Conservation (phyloP, 1,284 basidiomycete species). For the Naganishia cerealis region DNA sequence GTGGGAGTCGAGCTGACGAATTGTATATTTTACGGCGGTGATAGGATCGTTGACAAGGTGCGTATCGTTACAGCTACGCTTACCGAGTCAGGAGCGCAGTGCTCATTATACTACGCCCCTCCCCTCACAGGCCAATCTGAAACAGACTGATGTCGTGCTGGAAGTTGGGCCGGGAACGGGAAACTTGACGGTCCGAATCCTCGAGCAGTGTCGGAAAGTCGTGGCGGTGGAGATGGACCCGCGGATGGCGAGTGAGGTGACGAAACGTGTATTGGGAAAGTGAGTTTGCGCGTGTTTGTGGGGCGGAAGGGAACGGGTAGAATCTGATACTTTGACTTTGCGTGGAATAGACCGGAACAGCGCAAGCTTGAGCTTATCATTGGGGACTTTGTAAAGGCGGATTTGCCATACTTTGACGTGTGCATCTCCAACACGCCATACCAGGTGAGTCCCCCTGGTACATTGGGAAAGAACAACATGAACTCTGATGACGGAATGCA, state of each 20-base stretch:
- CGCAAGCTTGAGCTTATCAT: conserved; percentile 90
- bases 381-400: conserved; percentile 95
- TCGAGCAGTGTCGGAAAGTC: conserved; percentile 89
- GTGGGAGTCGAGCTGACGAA: not conserved
- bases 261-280: conserved; percentile 97
- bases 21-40: not conserved
- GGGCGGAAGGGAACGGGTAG: too few relatives aligned
- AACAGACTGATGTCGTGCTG: conserved; percentile 91
- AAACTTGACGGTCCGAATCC: conserved; percentile 89
- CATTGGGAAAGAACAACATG: not conserved
- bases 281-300: conserved; percentile 58
- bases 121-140: conserved; percentile 74
- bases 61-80: conserved; percentile 22
- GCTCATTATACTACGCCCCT: not conserved
- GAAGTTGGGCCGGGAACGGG: conserved; percentile 99
- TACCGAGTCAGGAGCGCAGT: not conserved
- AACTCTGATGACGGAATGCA: not conserved
- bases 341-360: conserved; percentile 74
- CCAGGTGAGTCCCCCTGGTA: conserved; percentile 59
- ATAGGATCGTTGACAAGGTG: conserved; percentile 76
- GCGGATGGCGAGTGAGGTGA: conserved; percentile 95
- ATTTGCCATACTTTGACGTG: conserved; percentile 95
- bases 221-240: conserved; percentile 98
- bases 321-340: not conserved
- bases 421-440: conserved; percentile 99